These are phyloP conservation scores for Coleophoma crateriformis DNA, from an alignment of 2,329 filamentous ascomycete species.

Conservation along the genomic window DNA sequence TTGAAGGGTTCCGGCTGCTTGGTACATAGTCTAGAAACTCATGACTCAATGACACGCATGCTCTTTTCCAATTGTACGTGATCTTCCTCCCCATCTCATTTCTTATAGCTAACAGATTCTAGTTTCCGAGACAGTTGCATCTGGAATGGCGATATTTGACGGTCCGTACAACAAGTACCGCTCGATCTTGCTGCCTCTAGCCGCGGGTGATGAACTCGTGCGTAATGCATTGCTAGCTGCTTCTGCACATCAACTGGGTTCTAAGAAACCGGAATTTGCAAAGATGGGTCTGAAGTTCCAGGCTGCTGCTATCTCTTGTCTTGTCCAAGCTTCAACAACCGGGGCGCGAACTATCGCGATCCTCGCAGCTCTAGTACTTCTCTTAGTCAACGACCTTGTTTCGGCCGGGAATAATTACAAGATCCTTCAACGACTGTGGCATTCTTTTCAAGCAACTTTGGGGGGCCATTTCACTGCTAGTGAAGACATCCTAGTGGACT, in stretches of 20 bases:
- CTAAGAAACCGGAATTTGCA: neutral
- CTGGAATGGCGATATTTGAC: neutral
- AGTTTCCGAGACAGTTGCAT: neutral
- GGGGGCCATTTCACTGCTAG: neutral
- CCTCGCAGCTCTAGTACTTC: neutral
- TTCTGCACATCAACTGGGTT: constrained; percentile 1
- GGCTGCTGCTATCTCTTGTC: neutral
- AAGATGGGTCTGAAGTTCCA: neutral
- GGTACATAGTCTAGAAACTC: neutral
- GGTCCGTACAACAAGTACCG: neutral
- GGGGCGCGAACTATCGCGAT: neutral
- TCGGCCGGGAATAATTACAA: neutral
- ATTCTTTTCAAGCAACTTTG: neutral
- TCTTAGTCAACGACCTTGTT: neutral
- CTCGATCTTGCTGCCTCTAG: neutral
- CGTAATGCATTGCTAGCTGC: neutral
- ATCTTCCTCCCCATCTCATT: neutral
- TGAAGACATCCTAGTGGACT: neutral
- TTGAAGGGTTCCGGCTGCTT: neutral
- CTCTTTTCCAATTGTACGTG: neutral
- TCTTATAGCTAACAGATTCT: too few relatives aligned
- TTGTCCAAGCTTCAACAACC: neutral
- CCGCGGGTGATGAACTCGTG: neutral
- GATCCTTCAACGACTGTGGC: neutral
- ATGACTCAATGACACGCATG: neutral